Conservation (phyloP, 768 basidiomycete genomes). For the Termitomyces sp. region DNA sequence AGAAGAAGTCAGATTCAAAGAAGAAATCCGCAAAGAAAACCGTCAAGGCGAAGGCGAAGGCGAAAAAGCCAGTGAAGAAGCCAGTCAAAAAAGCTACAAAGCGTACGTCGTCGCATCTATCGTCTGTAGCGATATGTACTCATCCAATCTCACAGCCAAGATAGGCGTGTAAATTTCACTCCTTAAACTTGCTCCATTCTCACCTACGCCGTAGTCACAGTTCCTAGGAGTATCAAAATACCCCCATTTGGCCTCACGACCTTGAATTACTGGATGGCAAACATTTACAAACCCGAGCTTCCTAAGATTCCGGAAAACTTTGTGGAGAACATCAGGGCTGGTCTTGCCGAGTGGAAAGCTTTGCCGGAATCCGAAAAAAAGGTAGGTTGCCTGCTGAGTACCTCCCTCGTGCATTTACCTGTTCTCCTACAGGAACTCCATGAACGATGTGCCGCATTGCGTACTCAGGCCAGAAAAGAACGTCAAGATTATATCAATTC, state of each 20-base stretch:
- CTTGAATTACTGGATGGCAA: neutral
- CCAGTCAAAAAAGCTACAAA: neutral
- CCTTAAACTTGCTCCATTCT: neutral
- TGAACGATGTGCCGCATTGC: neutral
- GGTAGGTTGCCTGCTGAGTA: constrained; percentile 16
- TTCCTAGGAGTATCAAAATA: constrained; percentile 4
- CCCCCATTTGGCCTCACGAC: neutral
- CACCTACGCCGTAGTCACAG: neutral
- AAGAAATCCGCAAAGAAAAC: constrained; percentile 6
- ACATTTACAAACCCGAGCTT: neutral
- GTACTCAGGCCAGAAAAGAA: constrained; percentile 14
- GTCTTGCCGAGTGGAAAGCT: constrained; percentile 20
- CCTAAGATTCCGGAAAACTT: constrained; percentile 1
- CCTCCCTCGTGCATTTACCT: neutral
- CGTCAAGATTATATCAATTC: constrained; percentile 22
- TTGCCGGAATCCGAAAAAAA: constrained; percentile 29
- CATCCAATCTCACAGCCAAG: neutral
- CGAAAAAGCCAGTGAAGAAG: neutral
- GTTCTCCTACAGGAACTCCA: constrained; percentile 16
- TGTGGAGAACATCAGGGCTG: neutral
- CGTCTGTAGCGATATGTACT: neutral
- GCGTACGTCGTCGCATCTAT: constrained; percentile 4
- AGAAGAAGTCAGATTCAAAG: neutral
- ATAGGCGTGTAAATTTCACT: neutral
- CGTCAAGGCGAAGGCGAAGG: neutral